Evolutionary conservation across 1,284 basidiomycete species (phyloP), one percentile per base, ranked within the genome.

Genomic region (Inonotus hispidus): DNA sequence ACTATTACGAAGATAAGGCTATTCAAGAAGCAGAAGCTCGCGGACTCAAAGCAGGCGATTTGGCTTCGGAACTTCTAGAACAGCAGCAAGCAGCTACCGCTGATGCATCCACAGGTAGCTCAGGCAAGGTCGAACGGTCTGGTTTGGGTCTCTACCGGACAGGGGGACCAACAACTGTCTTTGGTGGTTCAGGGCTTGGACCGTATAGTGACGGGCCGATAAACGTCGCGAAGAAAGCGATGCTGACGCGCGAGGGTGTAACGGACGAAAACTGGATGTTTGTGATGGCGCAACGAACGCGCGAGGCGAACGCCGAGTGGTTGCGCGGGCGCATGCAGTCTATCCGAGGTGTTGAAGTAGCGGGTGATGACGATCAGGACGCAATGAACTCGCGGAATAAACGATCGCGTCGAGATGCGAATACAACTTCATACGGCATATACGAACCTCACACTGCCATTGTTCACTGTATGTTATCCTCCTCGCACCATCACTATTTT

Each of bases 1-100:
- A 99, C 75, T 99, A 99, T 74, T 93, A 94, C 74, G 93, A 97
- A 75, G 88, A 88, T 46, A 88, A 88, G 60, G 84, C 83, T 0
- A 79, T 88, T 0, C 84, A 81, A 60, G 88, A 91, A 58, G 88
- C 90, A 66, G 80, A 82, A 3, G 81, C 80, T 41, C 83, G 84
- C 38, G 91, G 90, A 7, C 79, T 89, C 64, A 85, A 87, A 67
- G 79, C 93, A 0, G 88, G 89, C 7, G 86, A 91, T 47, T 79
- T 75, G 10, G 90, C 92, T 2, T 88, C 89, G 23, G 93, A 94
- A 53, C 82, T 90, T 1, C 82, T 85, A n/a, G 90, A 93, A 61
- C 86, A 88, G 4, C 75, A 65, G 67, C 70, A 79, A 59, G 76
- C 77, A 6, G 74, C 76, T 39, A 81, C 83, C 59, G 73, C 81